These are phyloP conservation scores for Mucor plumbeus DNA, from an alignment of 371 early-diverging fungal genomes.

Conservation along the genomic window DNA sequence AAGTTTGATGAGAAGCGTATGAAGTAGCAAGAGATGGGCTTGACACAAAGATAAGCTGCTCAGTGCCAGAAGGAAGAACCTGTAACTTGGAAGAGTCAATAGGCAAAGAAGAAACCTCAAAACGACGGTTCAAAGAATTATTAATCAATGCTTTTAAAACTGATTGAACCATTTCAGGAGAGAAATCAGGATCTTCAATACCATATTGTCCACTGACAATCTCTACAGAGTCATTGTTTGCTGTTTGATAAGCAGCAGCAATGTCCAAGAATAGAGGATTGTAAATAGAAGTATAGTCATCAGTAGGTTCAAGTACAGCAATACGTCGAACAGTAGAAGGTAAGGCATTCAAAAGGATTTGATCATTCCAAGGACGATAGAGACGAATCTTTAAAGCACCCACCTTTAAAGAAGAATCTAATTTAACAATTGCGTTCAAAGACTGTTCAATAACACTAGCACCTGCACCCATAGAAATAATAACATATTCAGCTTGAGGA, in stretches of 20 bases:
- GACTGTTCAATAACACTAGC: constrained; percentile 53
- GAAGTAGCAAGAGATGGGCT: constrained; percentile 6
- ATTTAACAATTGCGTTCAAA: constrained; percentile 12
- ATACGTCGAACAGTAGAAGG: constrained; percentile 62
- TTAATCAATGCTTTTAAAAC: constrained; percentile 30
- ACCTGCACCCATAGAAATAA: constrained; percentile 67
- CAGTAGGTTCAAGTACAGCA: constrained; percentile 68
- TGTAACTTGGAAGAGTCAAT: neutral
- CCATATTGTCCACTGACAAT: constrained; percentile 58
- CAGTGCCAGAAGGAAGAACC: neutral
- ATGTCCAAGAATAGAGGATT: constrained; percentile 79
- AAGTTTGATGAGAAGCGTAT: neutral
- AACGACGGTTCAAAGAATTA: constrained; percentile 31
- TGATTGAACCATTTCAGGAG: constrained; percentile 45
- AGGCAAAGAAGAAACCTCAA: constrained; percentile 35
- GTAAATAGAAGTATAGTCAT: constrained; percentile 63
- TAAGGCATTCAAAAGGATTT: constrained; percentile 53
- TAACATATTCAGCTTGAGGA: constrained; percentile 51
- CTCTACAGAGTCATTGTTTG: constrained; percentile 43
- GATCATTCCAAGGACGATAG: constrained; percentile 64
- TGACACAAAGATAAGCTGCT: constrained; percentile 29
- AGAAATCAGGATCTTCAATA: constrained; percentile 41
- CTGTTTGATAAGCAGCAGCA: constrained; percentile 66
- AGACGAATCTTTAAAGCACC: constrained; percentile 68
- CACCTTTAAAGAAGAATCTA: constrained; percentile 29